These are phyloP conservation scores for Camelina neglecta DNA, from an alignment of 345 rosid genomes.

Conservation along the genomic window DNA sequence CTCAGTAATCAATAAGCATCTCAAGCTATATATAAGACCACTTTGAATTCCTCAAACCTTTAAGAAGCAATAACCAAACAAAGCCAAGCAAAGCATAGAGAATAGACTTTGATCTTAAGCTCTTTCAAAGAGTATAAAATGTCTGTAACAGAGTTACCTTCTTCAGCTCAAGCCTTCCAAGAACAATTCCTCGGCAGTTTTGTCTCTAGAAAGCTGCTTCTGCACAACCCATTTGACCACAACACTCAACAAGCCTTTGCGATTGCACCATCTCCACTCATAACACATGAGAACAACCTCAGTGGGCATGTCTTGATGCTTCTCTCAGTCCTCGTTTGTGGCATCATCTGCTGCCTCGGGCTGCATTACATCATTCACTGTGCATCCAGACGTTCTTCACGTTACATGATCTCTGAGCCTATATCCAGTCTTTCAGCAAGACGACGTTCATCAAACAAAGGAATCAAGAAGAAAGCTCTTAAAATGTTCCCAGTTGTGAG, in stretches of 20 bases:
- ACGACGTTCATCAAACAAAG: slow-evolving; percentile 40
- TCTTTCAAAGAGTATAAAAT: slow-evolving; percentile 9
- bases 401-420: slow-evolving; percentile 44
- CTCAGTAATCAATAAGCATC: slow-evolving; percentile 23
- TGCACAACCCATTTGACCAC: slow-evolving; percentile 40
- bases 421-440: slow-evolving; percentile 15
- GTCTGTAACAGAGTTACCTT: slow-evolving; percentile 36
- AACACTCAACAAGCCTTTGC: slow-evolving; percentile 29
- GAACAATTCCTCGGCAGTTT: slow-evolving; percentile 35
- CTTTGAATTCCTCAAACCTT: slow-evolving; percentile 8
- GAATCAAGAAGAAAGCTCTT: slow-evolving; percentile 52
- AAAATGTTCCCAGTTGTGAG: slow-evolving; percentile 53
- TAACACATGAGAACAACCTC: slow-evolving; percentile 38
- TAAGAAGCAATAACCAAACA: slow-evolving; percentile 30
- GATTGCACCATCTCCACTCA: slow-evolving; percentile 37
- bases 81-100: slow-evolving; percentile 34
- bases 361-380: slow-evolving; percentile 57
- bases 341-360: slow-evolving; percentile 53
- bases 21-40: slow-evolving; percentile 32
- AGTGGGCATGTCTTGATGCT: slow-evolving; percentile 51
- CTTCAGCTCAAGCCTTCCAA: slow-evolving; percentile 39
- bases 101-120: slow-evolving; percentile 21
- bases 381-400: slow-evolving; percentile 49
- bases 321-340: slow-evolving; percentile 57
- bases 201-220: slow-evolving; percentile 49